phyloP scores from a whole-genome alignment of 306 rosid species.

The Prunus fruticosa region DNA sequence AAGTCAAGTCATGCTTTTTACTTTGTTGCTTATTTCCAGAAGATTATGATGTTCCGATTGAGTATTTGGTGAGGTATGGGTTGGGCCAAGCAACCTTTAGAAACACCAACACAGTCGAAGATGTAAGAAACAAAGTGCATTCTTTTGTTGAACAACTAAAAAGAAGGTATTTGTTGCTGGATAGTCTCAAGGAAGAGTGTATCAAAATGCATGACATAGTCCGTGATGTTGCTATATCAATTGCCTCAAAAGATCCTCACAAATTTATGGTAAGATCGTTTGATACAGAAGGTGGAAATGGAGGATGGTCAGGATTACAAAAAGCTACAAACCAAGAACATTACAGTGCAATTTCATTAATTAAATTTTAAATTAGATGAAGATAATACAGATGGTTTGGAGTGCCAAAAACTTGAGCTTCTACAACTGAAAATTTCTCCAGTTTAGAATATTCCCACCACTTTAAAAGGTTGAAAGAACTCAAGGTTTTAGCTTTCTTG shows the following conservation, averaged over 20 bases:
- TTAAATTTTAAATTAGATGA: not conserved
- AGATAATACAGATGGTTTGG: not conserved
- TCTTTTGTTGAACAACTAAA: constrained; percentile 6
- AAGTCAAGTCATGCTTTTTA: not conserved
- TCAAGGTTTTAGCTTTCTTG: not conserved
- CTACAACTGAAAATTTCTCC: accelerated
- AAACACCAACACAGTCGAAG: not conserved
- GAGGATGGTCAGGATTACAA: too few relatives aligned
- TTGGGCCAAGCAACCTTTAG: not conserved
- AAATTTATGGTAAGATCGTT: not conserved
- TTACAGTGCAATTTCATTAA: not conserved
- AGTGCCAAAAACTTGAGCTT: not conserved
- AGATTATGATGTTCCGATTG: not conserved
- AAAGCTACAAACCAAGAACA: not conserved
- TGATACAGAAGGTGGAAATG: not conserved
- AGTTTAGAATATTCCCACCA: not conserved
- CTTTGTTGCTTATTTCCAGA: not conserved
- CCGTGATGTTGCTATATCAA: constrained; percentile 17
- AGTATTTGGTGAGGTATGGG: not conserved
- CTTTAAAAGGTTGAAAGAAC: not conserved
- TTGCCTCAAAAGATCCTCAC: constrained; percentile 7
- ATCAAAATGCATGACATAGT: constrained; percentile 13
- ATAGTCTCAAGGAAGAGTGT: not conserved
- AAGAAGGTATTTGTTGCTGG: constrained; percentile 11
- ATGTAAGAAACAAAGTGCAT: constrained; percentile 17